Base-by-base conservation (phyloP, 441 rosid species). In the Flueggea neowawraea region DNA sequence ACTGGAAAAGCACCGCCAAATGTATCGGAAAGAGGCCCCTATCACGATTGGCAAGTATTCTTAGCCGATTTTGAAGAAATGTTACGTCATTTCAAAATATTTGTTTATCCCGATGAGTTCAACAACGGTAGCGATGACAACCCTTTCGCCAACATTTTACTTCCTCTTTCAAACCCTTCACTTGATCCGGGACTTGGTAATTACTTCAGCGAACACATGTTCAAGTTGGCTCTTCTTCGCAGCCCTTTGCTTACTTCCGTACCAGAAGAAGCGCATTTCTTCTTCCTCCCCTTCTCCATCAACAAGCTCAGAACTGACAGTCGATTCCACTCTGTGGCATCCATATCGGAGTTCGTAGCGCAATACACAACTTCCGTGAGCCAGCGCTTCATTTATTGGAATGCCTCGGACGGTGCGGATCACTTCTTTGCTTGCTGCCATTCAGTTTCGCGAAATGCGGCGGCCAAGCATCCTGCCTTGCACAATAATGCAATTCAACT, bases 141-240 rank as follows among this genome's bases (percentile, higher is more conserved):
- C 28, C 28, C 28, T 22, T 71, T 71, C 17, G 62, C 76, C n/a
- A 48, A 60, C 31, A 63, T 78, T 28, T 81, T 81, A 70, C 70
- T 78, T 47, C 83, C 81, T 39, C 78, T 47, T 63, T 57, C 65
- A 28, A 66, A 78, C 68, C 83, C 83, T 12, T 55, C 15, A 6
- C 9, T 17, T 6, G 17, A 22, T 22, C 28, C 28, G 2, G 28
- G 28, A 22, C 28, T n/a, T 4, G 81, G 81, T 12, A 78, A 82
- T 62, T 82, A 79, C 68, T 69, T 73, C 55, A 82, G 83, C 66
- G 82, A 22, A 22, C 79, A 74, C 75, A 72, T 76, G 68, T 82
- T 82, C 74, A 82, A 82, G 69, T 41, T 69, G 13, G 53, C 76
- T 36, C 78, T 81, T n/a, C 77, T 78, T 12, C 28, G 14, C 6